phyloP scores from a whole-genome alignment of 1,284 basidiomycete genomes.

The Ustilago hordei region DNA sequence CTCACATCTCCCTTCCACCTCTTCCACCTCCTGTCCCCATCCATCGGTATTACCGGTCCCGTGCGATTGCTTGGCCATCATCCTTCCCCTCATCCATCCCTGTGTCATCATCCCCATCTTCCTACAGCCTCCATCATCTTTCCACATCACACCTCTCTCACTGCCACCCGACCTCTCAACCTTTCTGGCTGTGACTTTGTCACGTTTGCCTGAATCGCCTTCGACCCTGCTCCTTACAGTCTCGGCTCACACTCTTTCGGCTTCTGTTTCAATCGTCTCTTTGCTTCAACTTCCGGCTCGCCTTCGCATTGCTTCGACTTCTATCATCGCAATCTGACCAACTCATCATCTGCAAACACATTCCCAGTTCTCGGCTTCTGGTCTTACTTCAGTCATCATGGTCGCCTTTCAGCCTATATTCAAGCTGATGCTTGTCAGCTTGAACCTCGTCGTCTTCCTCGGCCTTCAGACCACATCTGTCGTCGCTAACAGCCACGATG shows the following conservation, averaged over 20 bases:
- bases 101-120: not conserved
- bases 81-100: constrained; percentile 14
- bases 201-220: not conserved
- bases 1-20: not conserved
- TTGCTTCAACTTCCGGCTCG: not conserved
- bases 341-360: not conserved
- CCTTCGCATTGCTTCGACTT: not conserved
- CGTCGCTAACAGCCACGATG: not conserved
- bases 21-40: not conserved
- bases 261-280: not conserved
- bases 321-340: not conserved
- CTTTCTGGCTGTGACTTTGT: not conserved
- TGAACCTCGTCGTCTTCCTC: constrained; percentile 25
- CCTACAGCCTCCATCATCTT: not conserved
- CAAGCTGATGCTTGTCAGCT: constrained; percentile 45
- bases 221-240: too few relatives aligned
- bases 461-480: constrained; percentile 5
- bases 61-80: not conserved
- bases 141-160: constrained; percentile 1
- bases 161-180: not conserved
- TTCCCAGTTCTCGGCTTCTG: not conserved
- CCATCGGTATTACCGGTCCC: not conserved
- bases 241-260: constrained; percentile 29
- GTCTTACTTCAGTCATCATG: constrained; percentile 17
- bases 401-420: constrained; percentile 33